phyloP scores from a whole-genome alignment of 2,329 filamentous ascomycete genomes.

The Dothidotthia symphoricarpi region DNA sequence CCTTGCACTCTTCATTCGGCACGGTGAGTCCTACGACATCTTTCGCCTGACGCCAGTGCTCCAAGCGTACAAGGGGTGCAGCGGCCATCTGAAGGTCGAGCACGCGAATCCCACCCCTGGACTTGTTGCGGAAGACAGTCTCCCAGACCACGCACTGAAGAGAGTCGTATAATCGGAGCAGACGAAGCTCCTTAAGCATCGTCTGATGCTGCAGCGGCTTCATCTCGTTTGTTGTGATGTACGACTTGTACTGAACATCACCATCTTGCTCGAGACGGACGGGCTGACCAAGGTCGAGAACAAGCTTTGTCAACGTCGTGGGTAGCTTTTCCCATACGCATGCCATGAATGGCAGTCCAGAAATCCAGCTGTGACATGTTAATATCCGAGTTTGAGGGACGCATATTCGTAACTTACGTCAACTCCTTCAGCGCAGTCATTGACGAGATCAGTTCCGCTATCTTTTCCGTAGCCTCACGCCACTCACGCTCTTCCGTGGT shows the following conservation, averaged over 20 bases:
- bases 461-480: constrained; percentile 14
- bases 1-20: constrained; percentile 11
- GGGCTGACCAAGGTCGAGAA: constrained; percentile 28
- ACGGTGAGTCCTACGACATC: constrained; percentile 24
- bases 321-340: constrained; percentile 22
- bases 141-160: constrained; percentile 34
- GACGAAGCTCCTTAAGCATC: constrained; percentile 27
- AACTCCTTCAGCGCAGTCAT: constrained; percentile 28
- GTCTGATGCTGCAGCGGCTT: constrained; percentile 23
- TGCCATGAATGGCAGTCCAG: constrained; percentile 26
- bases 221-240: constrained; percentile 26
- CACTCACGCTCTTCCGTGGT: constrained; percentile 15
- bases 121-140: constrained; percentile 27
- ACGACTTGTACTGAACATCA: constrained; percentile 14
- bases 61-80: constrained; percentile 25
- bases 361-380: constrained; percentile 27
- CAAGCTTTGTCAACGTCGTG: constrained; percentile 24
- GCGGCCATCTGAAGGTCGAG: constrained; percentile 31
- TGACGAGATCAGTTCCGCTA: constrained; percentile 19
- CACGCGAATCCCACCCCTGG: constrained; percentile 17
- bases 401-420: constrained; percentile 20
- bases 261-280: constrained; percentile 16
- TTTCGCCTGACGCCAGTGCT: constrained; percentile 22
- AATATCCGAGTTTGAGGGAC: background rate
- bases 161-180: constrained; percentile 30